These are phyloP conservation scores for Platismatia glauca DNA, from an alignment of 495 filamentous ascomycete species.

Conservation along the genomic window DNA sequence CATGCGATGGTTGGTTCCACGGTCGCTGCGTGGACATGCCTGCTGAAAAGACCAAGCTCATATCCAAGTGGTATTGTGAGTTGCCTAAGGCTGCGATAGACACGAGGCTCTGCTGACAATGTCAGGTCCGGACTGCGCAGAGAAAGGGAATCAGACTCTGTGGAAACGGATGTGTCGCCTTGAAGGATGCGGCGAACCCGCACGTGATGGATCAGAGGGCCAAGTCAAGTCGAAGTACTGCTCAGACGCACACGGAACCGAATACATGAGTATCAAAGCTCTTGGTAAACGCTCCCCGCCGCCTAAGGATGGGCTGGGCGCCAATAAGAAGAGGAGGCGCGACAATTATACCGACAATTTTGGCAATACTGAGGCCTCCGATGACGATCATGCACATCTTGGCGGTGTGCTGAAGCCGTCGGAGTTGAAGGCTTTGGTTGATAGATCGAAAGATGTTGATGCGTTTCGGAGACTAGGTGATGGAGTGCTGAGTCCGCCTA, in stretches of 20 bases:
- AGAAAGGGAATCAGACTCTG: conserved; percentile 46
- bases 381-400: conserved; percentile 26
- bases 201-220: conserved; percentile 35
- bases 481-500: conserved; percentile 36
- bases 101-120: not conserved
- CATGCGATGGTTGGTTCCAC: conserved; percentile 69
- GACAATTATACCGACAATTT: conserved; percentile 15
- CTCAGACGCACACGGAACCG: conserved; percentile 52
- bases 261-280: conserved; percentile 49
- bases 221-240: conserved; percentile 58
- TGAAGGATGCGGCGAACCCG: conserved; percentile 51
- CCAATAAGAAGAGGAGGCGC: conserved; percentile 14
- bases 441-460: conserved; percentile 37
- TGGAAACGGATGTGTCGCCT: conserved; percentile 65
- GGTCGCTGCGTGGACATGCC: conserved; percentile 58
- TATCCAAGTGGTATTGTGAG: conserved; percentile 62
- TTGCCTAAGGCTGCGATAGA: conserved; percentile 1
- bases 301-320: conserved; percentile 19
- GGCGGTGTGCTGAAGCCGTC: conserved; percentile 49
- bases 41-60: conserved; percentile 51
- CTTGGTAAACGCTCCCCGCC: conserved; percentile 23
- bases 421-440: conserved; percentile 49
- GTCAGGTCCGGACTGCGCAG: conserved; percentile 50
- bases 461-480: conserved; percentile 53
- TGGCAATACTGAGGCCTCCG: conserved; percentile 18